Evolutionary conservation across 2,329 filamentous ascomycete species (phyloP), one percentile per base, ranked within the genome.

Genomic region (Endoconidiophora polonica): DNA sequence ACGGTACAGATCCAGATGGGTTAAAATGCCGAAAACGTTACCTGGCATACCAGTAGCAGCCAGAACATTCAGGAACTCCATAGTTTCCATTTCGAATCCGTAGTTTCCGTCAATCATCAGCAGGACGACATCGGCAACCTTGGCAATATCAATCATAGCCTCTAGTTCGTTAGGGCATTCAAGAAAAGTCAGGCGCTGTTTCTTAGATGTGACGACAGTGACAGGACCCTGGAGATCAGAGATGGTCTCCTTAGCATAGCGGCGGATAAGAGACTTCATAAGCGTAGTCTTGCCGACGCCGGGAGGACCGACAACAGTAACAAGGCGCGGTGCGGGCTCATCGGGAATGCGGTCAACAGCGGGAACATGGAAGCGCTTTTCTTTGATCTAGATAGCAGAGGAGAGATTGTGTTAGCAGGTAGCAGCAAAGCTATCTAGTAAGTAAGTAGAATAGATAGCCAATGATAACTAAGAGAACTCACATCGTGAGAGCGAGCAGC

Each of bases 31-130:
- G 62, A 98, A 96, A 37, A 98, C 88, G 59, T 98, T 98, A 56
- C 91, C 90, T 0, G 93, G 91, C 90, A 98, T 96, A 64, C 91
- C 91, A 26, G 85, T 94, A 2, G 86, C 79, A n/a, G 85, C 83
- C 46, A 98, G 71, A 16, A 95, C 81, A 58, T 95, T 96, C 60
- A 98, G 69, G 55, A 98, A 98, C 66, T 98, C 91, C 91, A 98
- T 98, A 0, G 91, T 98, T 72, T 98, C 91, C 91, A 98, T 98
- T 67, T 98, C 91, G 61, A 98, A 98, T 12, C 91, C 93, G 60
- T 84, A 98, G 66, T 96, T 96, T 50, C 91, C 93, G 62, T 98
- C 91, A 58, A 98, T 98, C 85, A 98, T 91, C 51, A 98, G 74
- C 46, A 98, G 73, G 4, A 96, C 86, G 59, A 98, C 95, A 63